Conservation (phyloP, 2,329 filamentous ascomycete species). For the Colletotrichum tabaci region DNA sequence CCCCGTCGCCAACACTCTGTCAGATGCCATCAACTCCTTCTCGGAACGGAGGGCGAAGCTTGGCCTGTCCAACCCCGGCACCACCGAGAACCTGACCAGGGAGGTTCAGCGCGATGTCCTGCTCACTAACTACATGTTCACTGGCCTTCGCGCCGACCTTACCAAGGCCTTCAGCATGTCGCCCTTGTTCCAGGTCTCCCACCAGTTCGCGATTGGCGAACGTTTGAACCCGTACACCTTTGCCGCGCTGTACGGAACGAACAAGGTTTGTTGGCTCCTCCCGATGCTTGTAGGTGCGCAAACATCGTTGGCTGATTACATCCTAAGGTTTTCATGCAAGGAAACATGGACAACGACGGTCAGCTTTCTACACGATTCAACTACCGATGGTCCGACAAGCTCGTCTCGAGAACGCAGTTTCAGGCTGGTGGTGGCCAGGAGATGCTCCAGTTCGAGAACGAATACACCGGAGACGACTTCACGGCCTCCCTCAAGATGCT, state of each 20-base stretch:
- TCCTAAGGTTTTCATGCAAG: constrained; percentile 90
- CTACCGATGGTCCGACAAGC: constrained; percentile 85
- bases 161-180: constrained; percentile 96
- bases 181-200: constrained; percentile 96
- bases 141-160: constrained; percentile 93
- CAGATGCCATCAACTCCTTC: constrained; percentile 86
- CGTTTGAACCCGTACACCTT: constrained; percentile 95
- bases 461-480: constrained; percentile 95
- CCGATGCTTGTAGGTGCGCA: background rate
- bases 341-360: constrained; percentile 93
- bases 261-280: constrained; percentile 75
- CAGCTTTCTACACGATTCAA: constrained; percentile 91
- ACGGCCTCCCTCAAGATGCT: constrained; percentile 92
- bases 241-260: constrained; percentile 92
- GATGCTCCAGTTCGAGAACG: constrained; percentile 94
- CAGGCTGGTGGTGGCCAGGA: constrained; percentile 86
- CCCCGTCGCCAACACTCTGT: constrained; percentile 76
- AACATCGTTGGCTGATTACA: constrained; percentile 18
- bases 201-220: constrained; percentile 96
- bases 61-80: constrained; percentile 92
- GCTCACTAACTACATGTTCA: constrained; percentile 97
- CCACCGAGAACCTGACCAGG: constrained; percentile 88
- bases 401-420: constrained; percentile 89
- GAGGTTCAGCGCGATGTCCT: constrained; percentile 98
- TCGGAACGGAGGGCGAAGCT: constrained; percentile 89